Evolutionary conservation across 2,329 filamentous ascomycete genomes (phyloP), one percentile per base, ranked within the genome.

Genomic region (Aspergillus ochraceoroseus): DNA sequence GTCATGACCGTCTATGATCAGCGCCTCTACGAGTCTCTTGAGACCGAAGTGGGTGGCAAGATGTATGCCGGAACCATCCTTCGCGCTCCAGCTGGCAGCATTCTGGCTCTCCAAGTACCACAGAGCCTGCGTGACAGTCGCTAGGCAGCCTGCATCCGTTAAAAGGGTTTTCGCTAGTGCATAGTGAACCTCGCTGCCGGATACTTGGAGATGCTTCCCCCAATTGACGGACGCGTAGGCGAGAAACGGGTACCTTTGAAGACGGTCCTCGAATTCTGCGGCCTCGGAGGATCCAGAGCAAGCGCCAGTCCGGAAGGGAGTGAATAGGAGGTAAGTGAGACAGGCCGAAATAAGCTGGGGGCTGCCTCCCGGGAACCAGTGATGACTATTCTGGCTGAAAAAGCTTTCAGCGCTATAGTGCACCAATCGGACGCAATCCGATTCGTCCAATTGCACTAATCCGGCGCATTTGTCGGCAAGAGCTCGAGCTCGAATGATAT

Each of bases 381-480:
- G 17, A 9, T 27, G 34, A 6, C 25, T 23, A 8, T 33, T 28
- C 19, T 34, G 18, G 7, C 8, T 30, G 17, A 43, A 43, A 12
- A 23, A 43, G 19, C 29, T 30, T 20, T 43, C 34, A 2, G 41
- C 35, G 2, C 34, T 34, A 13, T 29, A 43, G 19, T 43, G 41
- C 2, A 43, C 41, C 0, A 43, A 22, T 0, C 41, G 23, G 0
- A 37, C 17, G 12, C 41, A 38, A 12, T 43, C 30, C 4, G 20
- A 30, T 8, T 38, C 34, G 34, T 43, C 41, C 5, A 43, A 37
- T 11, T 38, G 32, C 4, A 43, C 41, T 7, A 43, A 15, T 3
- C 41, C 41, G 2, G 41, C 41, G 14, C 41, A 43, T 13, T 43
- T 43, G 30, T 33, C 32, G 0, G 41, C 41, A 6, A 43, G 35